Evolutionary conservation across 495 filamentous ascomycete species (phyloP), one percentile per base, ranked within the genome.

Genomic region (Xylaria cubensis): DNA sequence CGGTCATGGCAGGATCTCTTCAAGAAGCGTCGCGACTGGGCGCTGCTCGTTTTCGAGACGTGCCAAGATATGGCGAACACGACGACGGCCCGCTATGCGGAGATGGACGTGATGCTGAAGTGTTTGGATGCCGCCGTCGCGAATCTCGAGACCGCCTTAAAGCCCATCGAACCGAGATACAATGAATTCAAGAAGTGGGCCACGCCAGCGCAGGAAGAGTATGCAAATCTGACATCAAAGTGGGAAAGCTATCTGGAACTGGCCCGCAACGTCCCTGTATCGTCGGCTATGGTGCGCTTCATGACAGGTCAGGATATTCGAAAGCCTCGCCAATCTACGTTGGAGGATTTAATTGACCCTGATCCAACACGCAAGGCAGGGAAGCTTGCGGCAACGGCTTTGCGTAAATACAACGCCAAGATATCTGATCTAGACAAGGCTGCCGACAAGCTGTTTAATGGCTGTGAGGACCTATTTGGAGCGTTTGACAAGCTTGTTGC

Each of bases 1-100:
- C 85, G 90, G 76, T 88, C 92, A 87, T 97, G 94, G 93, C 92
- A 92, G 77, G 89, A 90, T 70, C 84, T 97, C 12, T 97, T 93
- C 82, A 89, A 89, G 77, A 84, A 89, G 29, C 88, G 94, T 36
- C 87, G 88, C 67, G 86, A 83, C 48, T 98, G 95, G 95, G 90
- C 93, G n/a, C 73, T 88, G 48, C 84, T 85, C 44, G 79, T 94
- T n/a, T 85, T 90, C 3, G 88, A 89, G 24, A 88, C 89, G 50
- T 93, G 91, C 74, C 80, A 81, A 26, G 79, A 81, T 4, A 89
- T 92, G 80, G 88, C 91, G 42, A 82, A 84, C 62, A 78, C 78
- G 13, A 75, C 84, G 3, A 75, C 80, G 67, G 78, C 80, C 26
- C 82, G 87, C 24, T 88, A 92, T 73, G 82, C 84, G 67, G 92